Conservation (phyloP, 192 early-diverging fungal species). For the Podila epigama region DNA sequence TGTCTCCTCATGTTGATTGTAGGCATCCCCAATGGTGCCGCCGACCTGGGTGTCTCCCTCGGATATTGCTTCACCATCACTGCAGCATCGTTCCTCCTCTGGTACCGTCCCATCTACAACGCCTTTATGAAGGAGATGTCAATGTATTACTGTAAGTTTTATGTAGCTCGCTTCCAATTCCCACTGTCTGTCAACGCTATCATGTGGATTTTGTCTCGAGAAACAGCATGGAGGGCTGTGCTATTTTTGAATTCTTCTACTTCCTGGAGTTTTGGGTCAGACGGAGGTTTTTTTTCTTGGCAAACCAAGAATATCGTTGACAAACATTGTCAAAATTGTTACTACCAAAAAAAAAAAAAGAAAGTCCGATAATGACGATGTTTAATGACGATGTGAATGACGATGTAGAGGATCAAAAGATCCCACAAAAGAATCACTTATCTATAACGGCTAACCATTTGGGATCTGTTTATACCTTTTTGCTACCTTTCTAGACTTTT, state of each 20-base stretch:
- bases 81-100: conserved; percentile 78
- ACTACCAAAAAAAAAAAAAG: too few species aligned
- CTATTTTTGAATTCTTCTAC: not conserved
- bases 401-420: not conserved
- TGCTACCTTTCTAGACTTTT: conserved; percentile 63
- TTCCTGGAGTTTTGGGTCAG: too few species aligned
- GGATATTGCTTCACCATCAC: conserved; percentile 80
- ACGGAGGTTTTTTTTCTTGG: not conserved
- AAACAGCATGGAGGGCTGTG: not conserved
- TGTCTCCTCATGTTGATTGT: conserved; percentile 78
- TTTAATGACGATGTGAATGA: too few species aligned
- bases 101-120: conserved; percentile 91
- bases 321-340: not conserved
- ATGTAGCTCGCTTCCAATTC: not conserved
- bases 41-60: conserved; percentile 82
- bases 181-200: not conserved
- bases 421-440: not conserved
- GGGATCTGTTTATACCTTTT: not conserved
- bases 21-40: conserved; percentile 70
- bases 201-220: not conserved
- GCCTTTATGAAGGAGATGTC: conserved; percentile 88
- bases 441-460: not conserved
- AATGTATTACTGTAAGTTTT: conserved; percentile 83
- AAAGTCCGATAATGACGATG: too few species aligned
- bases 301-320: not conserved